A percentile compares a stretch with the other conserved stretches of the same genome.
phyloP scores from a whole-genome alignment of 805 yeast genomes.

The Debaryomyces prosopidis region DNA sequence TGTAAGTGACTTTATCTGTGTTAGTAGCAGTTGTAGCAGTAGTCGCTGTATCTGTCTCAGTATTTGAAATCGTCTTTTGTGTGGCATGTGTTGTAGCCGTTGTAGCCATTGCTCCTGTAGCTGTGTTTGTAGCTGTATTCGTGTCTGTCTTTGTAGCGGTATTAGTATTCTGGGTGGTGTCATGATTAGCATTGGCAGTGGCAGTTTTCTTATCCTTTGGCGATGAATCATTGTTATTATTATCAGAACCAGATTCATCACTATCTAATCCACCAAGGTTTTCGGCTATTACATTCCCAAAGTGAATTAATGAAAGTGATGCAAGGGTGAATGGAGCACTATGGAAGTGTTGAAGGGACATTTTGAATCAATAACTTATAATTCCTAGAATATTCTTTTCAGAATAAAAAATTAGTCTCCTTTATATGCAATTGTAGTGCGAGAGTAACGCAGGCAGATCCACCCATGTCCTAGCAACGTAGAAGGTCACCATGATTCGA shows the following conservation, averaged over 20 bases:
- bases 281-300: slow-evolving; percentile 9
- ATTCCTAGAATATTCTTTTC: no score
- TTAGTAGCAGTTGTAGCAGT: slow-evolving; percentile 10
- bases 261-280: slow-evolving; percentile 17
- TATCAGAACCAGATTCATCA: not conserved
- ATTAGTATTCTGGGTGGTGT: slow-evolving; percentile 6
- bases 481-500: not conserved
- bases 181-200: not conserved
- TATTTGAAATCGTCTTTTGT: slow-evolving; percentile 7
- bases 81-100: slow-evolving; percentile 8
- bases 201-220: slow-evolving; percentile 1
- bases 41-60: slow-evolving; percentile 12
- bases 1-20: slow-evolving; percentile 22
- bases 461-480: no score
- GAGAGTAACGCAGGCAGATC: no score
- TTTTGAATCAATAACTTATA: slow-evolving; percentile 1
- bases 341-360: slow-evolving; percentile 15
- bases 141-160: slow-evolving; percentile 5
- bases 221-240: not conserved
- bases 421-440: no score
- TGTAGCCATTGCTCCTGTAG: slow-evolving; percentile 10
- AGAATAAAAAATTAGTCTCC: no score
- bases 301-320: slow-evolving; percentile 7
- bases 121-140: slow-evolving; percentile 1
- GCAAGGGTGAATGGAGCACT: slow-evolving; percentile 5